Evolutionary conservation across 2,329 filamentous ascomycete species (phyloP).

Genomic region (Aspergillus oerlinghausenensis): DNA sequence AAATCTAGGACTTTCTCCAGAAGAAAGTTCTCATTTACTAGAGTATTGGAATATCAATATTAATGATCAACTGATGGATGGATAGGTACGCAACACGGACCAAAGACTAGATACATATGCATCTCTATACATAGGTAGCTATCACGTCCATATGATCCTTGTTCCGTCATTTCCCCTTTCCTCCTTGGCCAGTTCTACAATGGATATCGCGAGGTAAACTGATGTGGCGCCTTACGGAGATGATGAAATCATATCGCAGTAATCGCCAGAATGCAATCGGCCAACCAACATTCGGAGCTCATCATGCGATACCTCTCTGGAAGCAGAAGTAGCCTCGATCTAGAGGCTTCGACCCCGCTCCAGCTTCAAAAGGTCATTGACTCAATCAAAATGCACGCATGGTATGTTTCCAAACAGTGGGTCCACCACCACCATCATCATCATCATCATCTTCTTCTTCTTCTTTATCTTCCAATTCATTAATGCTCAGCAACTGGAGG

Average conservation of each 20-base stretch:
- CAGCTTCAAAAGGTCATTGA: not conserved
- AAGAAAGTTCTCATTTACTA: not conserved
- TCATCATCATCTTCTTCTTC: too few relatives aligned
- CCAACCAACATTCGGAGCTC: not conserved
- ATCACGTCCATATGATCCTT: not conserved
- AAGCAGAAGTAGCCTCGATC: not conserved
- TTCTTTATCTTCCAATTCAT: not conserved
- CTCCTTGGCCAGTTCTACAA: too few relatives aligned
- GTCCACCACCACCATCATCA: not conserved
- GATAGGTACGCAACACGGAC: not conserved
- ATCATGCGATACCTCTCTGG: slow-evolving; percentile 9
- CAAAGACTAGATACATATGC: not conserved
- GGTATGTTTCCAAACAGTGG: not conserved
- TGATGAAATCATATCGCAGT: not conserved
- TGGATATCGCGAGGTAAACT: not conserved
- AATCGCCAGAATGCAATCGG: not conserved
- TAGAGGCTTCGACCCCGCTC: not conserved
- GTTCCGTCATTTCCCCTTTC: not conserved
- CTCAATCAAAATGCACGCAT: not conserved
- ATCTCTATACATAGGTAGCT: not conserved
- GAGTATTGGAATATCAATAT: not conserved
- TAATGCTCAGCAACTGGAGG: not conserved
- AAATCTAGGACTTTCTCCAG: not conserved
- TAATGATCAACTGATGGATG: not conserved
- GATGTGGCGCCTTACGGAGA: not conserved